phyloP scores from a whole-genome alignment of 129 eudicot genomes.

The Tanacetum coccineum region DNA sequence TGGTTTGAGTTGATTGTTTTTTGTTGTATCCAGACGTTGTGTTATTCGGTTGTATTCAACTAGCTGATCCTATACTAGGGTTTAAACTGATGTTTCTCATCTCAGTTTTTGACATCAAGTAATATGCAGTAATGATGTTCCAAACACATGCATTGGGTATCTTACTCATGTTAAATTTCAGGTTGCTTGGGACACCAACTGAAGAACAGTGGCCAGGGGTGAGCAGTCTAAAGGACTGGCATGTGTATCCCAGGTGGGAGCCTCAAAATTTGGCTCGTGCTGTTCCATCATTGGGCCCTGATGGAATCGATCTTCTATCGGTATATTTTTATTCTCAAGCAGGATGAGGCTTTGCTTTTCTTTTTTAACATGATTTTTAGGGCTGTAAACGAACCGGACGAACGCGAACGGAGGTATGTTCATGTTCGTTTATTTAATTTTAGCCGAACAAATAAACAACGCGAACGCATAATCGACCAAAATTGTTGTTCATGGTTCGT shows the following conservation, averaged over 20 bases:
- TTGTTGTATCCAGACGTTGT: too few species aligned
- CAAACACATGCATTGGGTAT: too few species aligned
- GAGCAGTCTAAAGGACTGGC: slow-evolving; percentile 74
- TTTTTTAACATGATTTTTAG: too few species aligned
- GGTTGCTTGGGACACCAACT: slow-evolving; percentile 91
- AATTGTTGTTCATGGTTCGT: too few species aligned
- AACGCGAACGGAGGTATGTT: too few species aligned
- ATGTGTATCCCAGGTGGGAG: slow-evolving; percentile 86
- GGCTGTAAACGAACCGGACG: too few species aligned
- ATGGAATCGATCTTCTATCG: slow-evolving; percentile 84
- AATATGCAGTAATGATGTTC: background rate
- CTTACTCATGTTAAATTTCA: slow-evolving; percentile 16
- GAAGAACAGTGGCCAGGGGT: slow-evolving; percentile 95
- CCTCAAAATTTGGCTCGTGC: slow-evolving; percentile 70
- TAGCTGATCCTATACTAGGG: background rate
- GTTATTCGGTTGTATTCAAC: background rate
- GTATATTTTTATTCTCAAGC: slow-evolving; percentile 18
- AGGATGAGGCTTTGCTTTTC: background rate
- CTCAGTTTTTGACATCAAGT: background rate
- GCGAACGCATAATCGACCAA: too few species aligned
- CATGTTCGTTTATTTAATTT: too few species aligned
- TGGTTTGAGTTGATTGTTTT: too few species aligned
- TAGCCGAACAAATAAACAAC: too few species aligned
- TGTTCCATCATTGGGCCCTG: slow-evolving; percentile 75
- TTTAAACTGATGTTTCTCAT: background rate